A percentile compares a stretch with the other conserved stretches of the same genome.
phyloP scores from a whole-genome alignment of 2,329 filamentous ascomycete species.

The Huntiella moniliformis region DNA sequence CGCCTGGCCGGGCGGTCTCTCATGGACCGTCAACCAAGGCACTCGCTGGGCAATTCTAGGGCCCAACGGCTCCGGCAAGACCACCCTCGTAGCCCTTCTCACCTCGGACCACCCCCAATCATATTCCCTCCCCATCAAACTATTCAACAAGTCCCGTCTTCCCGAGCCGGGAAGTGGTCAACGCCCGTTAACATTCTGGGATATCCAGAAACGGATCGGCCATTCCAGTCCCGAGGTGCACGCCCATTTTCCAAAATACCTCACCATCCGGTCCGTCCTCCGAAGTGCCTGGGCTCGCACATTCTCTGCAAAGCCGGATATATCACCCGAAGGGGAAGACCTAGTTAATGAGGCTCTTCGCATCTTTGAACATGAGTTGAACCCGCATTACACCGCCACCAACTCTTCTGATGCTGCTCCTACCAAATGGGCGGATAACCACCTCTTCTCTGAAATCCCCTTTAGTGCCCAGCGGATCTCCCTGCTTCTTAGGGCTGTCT shows the following conservation, averaged over 20 bases:
- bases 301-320: conserved; percentile 49
- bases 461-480: conserved; percentile 73
- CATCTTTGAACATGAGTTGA: conserved; percentile 67
- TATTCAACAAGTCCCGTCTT: conserved; percentile 68
- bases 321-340: conserved; percentile 36
- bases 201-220: conserved; percentile 75
- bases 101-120: conserved; percentile 92
- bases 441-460: conserved; percentile 52
- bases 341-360: conserved; percentile 50
- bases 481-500: conserved; percentile 63
- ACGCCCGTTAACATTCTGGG: conserved; percentile 65
- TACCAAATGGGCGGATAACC: conserved; percentile 42
- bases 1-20: conserved; percentile 58
- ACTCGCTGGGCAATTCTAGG: conserved; percentile 88
- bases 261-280: conserved; percentile 55
- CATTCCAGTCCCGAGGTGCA: conserved; percentile 91
- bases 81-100: conserved; percentile 77
- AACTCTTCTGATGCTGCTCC: conserved; percentile 11
- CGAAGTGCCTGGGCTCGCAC: conserved; percentile 86
- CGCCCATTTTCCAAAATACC: conserved; percentile 65
- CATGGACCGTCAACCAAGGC: conserved; percentile 67
- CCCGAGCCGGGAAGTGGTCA: conserved; percentile 45
- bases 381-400: conserved; percentile 25
- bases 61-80: conserved; percentile 89
- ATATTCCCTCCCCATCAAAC: conserved; percentile 68